Base-by-base conservation (phyloP, 176 grass and related monocot species). In the Thalia dealbata region DNA sequence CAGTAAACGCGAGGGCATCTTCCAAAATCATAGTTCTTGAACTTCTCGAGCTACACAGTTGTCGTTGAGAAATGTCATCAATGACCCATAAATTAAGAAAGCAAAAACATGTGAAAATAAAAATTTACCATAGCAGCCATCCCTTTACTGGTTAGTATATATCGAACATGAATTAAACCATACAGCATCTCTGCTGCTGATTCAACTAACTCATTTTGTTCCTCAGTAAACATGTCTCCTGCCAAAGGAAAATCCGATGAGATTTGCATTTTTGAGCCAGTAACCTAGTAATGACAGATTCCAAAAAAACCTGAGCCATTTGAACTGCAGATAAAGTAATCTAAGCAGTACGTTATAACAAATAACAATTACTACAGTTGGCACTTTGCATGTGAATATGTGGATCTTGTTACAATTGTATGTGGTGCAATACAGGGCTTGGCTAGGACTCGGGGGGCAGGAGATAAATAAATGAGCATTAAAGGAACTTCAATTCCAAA, bases 151-250 rank as follows among this genome's bases (percentile, higher is more conserved):
- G 87, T 90, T 68, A 90, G 81, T 80, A 95, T 90, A 78, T 95
- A 95, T 28, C 82, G 79, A 80, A 84, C 79, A 87, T 95, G 87
- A 84, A 95, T 95, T 76, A 95, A 81, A 71, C 91, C 87, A 70
- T 90, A 95, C n/a, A 95, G 84, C 91, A 95, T 95, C 81, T 95
- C 91, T 24, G 91, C 91, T 76, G 91, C 87, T 80, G 91, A 95
- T 81, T 95, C 91, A 80, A 95, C 81, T 45, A 95, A 79, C 73
- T 95, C 91, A 78, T 90, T 90, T 78, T 95, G 91, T 70, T 95
- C 91, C 69, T 95, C 91, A 21, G 87, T 95, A 38, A 90, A 81
- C 84, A 87, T 87, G 78, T 95, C 91, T 66, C 91, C 91, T 90
- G 76, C 35, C 25, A 25, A 76, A 69, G 71, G 22, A 69, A 58